A percentile compares a stretch with the other conserved stretches of the same genome.
Conservation (phyloP, 805 yeast species). For the Candida fluviatilis region DNA sequence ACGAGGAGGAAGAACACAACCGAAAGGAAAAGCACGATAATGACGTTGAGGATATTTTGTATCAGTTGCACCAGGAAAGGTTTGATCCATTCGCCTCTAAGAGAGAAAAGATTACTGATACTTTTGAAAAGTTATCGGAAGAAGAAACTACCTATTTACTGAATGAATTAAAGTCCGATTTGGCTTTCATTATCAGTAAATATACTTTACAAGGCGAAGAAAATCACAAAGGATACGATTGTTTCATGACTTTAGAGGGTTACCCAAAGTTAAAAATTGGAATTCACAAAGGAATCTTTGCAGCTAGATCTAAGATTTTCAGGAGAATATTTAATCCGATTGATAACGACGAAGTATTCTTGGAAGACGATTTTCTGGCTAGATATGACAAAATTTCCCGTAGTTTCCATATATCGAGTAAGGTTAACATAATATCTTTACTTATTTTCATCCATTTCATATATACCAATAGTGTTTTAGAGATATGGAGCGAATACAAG, state of each 20-base stretch:
- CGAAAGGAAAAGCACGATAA: conserved; percentile 10
- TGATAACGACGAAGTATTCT: conserved; percentile 17
- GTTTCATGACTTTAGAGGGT: conserved; percentile 22
- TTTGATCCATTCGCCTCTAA: conserved; percentile 12
- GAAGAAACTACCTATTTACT: conserved; percentile 4
- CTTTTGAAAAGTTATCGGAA: conserved; percentile 12
- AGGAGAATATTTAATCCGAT: conserved; percentile 17
- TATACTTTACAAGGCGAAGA: conserved; percentile 2
- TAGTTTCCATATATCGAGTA: conserved; percentile 16
- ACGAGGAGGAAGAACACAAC: conserved; percentile 13
- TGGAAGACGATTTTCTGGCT: conserved; percentile 22
- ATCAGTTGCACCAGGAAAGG: conserved; percentile 12
- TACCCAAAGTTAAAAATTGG: conserved; percentile 26
- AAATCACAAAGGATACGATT: conserved; percentile 30
- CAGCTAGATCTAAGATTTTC: conserved; percentile 26
- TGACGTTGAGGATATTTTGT: conserved; percentile 16
- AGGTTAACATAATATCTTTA: conserved; percentile 33
- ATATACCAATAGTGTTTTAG: conserved; percentile 30
- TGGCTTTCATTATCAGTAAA: conserved; percentile 4
- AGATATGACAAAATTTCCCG: conserved; percentile 12
- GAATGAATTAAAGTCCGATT: conserved; percentile 9
- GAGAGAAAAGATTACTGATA: conserved; percentile 10
- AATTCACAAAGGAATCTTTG: conserved; percentile 29
- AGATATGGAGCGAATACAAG: not conserved
- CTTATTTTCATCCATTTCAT: conserved; percentile 40